A percentile compares a stretch with the other conserved stretches of the same genome.
phyloP scores from a whole-genome alignment of 139 green algal species.

The Spirogloea muscicola region DNA sequence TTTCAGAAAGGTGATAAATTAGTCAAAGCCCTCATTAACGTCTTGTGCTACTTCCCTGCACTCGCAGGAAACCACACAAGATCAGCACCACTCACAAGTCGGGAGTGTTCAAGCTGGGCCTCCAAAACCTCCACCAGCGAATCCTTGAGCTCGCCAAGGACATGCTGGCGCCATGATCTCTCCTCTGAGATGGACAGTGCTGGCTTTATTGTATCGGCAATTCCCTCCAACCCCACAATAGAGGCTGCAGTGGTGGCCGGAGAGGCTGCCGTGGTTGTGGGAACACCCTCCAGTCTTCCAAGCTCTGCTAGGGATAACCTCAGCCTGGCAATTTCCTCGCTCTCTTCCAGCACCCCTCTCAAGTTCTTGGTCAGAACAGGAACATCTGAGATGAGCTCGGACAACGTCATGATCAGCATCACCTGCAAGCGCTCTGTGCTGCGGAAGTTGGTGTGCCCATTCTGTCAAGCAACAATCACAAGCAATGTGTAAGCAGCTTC shows the following conservation, averaged over 20 bases:
- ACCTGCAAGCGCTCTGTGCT: conserved; percentile 7
- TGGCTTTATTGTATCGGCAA: too few species aligned
- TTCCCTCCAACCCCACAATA: too few species aligned
- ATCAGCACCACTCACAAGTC: conserved; percentile 29
- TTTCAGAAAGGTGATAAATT: too few species aligned
- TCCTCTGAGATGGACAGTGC: too few species aligned
- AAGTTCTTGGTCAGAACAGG: background rate
- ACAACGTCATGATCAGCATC: conserved; percentile 40
- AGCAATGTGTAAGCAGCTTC: too few species aligned
- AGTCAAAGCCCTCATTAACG: too few species aligned
- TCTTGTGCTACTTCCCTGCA: too few species aligned
- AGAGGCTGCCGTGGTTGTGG: too few species aligned
- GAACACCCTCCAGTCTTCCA: too few species aligned
- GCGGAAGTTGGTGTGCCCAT: background rate
- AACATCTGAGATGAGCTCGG: conserved; percentile 35
- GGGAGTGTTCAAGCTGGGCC: conserved; percentile 5
- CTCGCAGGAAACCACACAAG: too few species aligned
- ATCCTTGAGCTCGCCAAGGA: conserved; percentile 22
- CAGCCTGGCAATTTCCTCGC: background rate
- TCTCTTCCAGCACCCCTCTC: background rate
- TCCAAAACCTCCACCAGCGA: conserved; percentile 13
- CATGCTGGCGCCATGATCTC: too few species aligned
- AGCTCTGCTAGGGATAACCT: background rate
- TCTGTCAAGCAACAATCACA: background rate
- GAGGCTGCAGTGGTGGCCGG: too few species aligned